phyloP scores from a whole-genome alignment of 2,329 filamentous ascomycete species.

The Blumeria graminis region DNA sequence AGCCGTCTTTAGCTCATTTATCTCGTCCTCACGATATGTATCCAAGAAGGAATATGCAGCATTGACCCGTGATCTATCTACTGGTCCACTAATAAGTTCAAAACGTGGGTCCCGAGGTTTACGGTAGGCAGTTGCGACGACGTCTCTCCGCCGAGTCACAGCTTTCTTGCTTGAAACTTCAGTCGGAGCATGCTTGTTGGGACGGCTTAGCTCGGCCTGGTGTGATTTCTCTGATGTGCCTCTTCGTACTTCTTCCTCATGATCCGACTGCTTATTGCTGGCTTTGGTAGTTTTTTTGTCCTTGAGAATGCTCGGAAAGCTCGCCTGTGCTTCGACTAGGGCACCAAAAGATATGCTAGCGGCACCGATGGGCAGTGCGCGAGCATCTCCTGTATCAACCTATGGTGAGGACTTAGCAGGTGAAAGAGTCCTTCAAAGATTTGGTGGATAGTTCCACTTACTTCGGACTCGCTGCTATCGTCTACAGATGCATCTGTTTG shows the following conservation, averaged over 20 bases:
- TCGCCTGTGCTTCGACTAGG: slow-evolving; percentile 65
- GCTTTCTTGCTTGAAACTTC: slow-evolving; percentile 62
- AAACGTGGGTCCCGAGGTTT: slow-evolving; percentile 66
- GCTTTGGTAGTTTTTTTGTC: slow-evolving; percentile 16
- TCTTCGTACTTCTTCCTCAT: slow-evolving; percentile 10
- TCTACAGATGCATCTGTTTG: too few species aligned
- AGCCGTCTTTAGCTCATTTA: slow-evolving; percentile 44
- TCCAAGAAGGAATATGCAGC: slow-evolving; percentile 73
- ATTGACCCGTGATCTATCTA: slow-evolving; percentile 33
- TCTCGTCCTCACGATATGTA: slow-evolving; percentile 66
- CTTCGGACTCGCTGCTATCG: too few species aligned
- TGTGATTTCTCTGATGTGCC: slow-evolving; percentile 17
- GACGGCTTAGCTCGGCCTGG: slow-evolving; percentile 19
- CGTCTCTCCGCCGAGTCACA: slow-evolving; percentile 57
- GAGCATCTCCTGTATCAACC: too few species aligned
- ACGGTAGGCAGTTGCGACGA: slow-evolving; percentile 37
- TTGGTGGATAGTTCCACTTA: background rate
- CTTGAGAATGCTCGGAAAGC: slow-evolving; percentile 21
- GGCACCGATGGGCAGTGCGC: slow-evolving; percentile 10
- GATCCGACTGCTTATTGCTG: slow-evolving; percentile 2
- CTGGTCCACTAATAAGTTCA: slow-evolving; percentile 34
- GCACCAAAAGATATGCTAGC: slow-evolving; percentile 63
- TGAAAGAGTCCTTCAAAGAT: background rate
- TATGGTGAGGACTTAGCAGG: too few species aligned
- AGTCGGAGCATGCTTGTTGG: slow-evolving; percentile 73